A percentile compares a stretch with the other conserved stretches of the same genome.
Conservation (phyloP, 306 rosid genomes). For the Argentina anserina region DNA sequence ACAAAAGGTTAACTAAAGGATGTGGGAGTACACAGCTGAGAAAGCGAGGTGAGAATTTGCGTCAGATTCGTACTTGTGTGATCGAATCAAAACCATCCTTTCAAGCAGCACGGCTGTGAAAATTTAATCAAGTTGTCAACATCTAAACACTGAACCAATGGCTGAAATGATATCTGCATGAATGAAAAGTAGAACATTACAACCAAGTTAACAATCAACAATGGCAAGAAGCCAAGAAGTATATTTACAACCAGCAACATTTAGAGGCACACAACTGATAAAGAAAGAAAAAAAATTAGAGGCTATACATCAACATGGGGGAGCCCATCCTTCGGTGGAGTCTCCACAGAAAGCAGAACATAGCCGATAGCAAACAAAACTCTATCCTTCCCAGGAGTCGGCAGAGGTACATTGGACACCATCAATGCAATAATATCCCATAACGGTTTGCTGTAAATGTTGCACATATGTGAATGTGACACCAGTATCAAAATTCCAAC, state of each 20-base stretch:
- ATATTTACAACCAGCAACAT: conserved; percentile 12
- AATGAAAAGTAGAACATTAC: conserved; percentile 24
- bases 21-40: neutral
- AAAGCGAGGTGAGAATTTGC: neutral
- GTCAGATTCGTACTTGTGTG: conserved; percentile 69
- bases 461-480: conserved; percentile 36
- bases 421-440: conserved; percentile 82
- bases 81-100: conserved; percentile 89
- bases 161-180: conserved; percentile 94
- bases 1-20: conserved; percentile 16
- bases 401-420: conserved; percentile 84
- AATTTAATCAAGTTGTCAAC: conserved; percentile 81
- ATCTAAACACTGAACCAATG: conserved; percentile 91
- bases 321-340: conserved; percentile 87
- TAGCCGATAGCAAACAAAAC: conserved; percentile 78
- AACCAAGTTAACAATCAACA: conserved; percentile 17
- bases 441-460: conserved; percentile 85
- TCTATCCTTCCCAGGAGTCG: conserved; percentile 92
- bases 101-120: conserved; percentile 96
- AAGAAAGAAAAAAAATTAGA: conserved; percentile 15
- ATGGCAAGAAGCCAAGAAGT: neutral
- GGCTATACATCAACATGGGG: conserved; percentile 77
- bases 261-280: conserved; percentile 16
- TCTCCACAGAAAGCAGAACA: conserved; percentile 83
- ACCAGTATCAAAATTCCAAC: conserved; percentile 29